Conservation (phyloP, 805 yeast genomes). For the Allodekkera sacchari region DNA sequence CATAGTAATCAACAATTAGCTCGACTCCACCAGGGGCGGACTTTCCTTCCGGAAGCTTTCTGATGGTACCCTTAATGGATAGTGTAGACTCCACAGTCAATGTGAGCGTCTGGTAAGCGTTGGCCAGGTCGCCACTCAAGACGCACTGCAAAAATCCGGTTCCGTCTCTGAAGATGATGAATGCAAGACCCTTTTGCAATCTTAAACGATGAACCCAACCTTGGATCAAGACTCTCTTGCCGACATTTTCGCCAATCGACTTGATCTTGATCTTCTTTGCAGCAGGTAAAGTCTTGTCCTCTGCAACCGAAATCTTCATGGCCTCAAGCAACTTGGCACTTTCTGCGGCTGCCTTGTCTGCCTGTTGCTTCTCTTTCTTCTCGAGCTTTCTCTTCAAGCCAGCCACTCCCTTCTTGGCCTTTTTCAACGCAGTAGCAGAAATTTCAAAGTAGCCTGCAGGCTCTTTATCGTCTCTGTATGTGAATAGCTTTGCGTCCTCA, state of each 20-base stretch:
- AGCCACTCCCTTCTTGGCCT: constrained; percentile 94
- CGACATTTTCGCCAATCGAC: constrained; percentile 45
- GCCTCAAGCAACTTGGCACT: constrained; percentile 71
- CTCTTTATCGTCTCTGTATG: constrained; percentile 55
- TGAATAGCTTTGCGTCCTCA: constrained; percentile 44
- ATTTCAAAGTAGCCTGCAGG: constrained; percentile 60
- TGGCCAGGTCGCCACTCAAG: constrained; percentile 83
- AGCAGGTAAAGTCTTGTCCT: constrained; percentile 64
- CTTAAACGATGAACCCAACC: constrained; percentile 98
- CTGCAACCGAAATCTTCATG: constrained; percentile 63
- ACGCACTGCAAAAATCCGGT: constrained; percentile 85
- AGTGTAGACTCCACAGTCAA: constrained; percentile 87
- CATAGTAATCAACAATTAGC: constrained; percentile 82
- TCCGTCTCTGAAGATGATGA: constrained; percentile 92
- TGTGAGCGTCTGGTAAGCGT: constrained; percentile 75
- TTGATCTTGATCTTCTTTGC: constrained; percentile 64
- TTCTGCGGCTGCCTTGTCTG: constrained; percentile 59
- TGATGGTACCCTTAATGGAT: constrained; percentile 68
- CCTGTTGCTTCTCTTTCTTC: constrained; percentile 47
- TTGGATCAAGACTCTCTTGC: constrained; percentile 61
- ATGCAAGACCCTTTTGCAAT: constrained; percentile 84
- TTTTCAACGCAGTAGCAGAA: constrained; percentile 84
- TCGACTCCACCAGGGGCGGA: constrained; percentile 97
- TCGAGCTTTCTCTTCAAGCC: constrained; percentile 77
- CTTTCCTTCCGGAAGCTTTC: constrained; percentile 89